Evolutionary conservation across 345 rosid genomes (phyloP).

Genomic region (Brassica juncea): DNA sequence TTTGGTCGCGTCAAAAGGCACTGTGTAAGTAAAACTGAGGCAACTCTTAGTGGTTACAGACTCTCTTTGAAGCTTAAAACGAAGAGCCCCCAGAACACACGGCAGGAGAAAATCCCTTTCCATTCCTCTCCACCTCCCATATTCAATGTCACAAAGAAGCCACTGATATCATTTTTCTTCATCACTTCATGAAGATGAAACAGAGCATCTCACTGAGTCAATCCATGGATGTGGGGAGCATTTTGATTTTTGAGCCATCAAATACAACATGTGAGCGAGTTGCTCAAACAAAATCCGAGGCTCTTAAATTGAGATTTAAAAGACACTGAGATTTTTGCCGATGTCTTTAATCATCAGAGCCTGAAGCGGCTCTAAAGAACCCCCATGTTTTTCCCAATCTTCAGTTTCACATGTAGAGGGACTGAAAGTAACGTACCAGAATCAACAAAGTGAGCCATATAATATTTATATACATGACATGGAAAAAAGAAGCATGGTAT

Average conservation of each 20-base stretch:
- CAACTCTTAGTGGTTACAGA: not conserved
- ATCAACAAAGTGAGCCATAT: conserved; percentile 1
- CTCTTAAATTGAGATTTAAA: not conserved
- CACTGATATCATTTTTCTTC: conserved; percentile 15
- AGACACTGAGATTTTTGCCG: conserved; percentile 22
- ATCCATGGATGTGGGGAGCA: conserved; percentile 8
- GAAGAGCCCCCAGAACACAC: conserved; percentile 16
- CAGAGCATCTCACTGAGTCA: not conserved
- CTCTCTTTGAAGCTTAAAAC: conserved; percentile 16
- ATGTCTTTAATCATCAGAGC: conserved; percentile 37
- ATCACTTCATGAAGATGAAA: conserved; percentile 18
- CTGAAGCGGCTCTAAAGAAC: conserved; percentile 68
- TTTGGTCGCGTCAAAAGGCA: conserved; percentile 13
- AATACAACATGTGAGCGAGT: not conserved
- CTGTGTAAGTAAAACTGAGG: not conserved
- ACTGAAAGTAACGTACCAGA: conserved; percentile 46
- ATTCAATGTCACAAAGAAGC: conserved; percentile 1
- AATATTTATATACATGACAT: not conserved
- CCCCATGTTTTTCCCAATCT: conserved; percentile 96
- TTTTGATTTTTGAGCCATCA: not conserved
- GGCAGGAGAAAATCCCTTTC: conserved; percentile 9
- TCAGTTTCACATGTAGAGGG: conserved; percentile 81
- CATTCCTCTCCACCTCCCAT: not conserved
- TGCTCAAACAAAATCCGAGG: conserved; percentile 15
- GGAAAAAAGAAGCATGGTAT: not conserved